These are phyloP conservation scores for Daucus carota DNA, from an alignment of 129 eudicot genomes.

Conservation along the genomic window DNA sequence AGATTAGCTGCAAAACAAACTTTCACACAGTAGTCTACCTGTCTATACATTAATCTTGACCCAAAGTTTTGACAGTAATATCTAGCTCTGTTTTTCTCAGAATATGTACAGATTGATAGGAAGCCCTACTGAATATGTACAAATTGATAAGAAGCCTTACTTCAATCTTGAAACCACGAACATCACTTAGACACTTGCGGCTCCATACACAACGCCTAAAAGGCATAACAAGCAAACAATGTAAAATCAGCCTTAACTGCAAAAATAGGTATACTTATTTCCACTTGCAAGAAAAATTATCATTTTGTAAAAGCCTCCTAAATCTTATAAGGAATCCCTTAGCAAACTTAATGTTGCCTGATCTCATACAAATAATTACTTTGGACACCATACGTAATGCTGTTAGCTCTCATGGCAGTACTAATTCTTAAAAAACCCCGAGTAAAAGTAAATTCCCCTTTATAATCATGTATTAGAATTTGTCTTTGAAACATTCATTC, in stretches of 20 bases:
- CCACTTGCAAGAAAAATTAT: neutral
- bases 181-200: neutral
- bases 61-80: neutral
- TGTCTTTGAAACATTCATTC: neutral
- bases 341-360: neutral
- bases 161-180: neutral
- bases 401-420: no score
- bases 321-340: neutral
- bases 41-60: neutral
- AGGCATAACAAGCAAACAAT: constrained; percentile 1
- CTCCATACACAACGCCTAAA: neutral
- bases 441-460: neutral
- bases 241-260: neutral
- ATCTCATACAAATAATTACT: neutral
- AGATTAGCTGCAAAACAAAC: neutral
- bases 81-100: neutral
- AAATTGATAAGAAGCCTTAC: neutral
- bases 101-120: neutral
- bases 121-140: neutral
- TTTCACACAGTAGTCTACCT: neutral
- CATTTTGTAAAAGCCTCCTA: neutral
- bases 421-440: no score
- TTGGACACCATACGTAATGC: neutral
- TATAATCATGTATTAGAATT: neutral
- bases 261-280: neutral